A percentile compares a stretch with the other conserved stretches of the same genome.
Conservation (phyloP, 345 rosid species). For the Cardiospermum halicacabum region DNA sequence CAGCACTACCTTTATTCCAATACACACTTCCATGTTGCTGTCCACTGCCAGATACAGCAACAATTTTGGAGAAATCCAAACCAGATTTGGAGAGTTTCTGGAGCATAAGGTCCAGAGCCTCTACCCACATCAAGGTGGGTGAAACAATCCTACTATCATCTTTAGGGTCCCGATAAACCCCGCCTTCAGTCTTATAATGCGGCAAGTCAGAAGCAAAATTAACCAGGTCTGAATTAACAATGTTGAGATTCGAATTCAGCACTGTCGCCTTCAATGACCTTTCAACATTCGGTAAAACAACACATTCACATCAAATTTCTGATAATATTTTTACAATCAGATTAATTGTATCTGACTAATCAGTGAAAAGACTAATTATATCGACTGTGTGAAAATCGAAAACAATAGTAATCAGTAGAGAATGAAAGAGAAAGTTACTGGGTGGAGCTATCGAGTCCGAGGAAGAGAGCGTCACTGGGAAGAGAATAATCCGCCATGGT, state of each 20-base stretch:
- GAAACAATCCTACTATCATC: constrained; percentile 75
- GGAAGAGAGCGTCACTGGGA: constrained; percentile 70
- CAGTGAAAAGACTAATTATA: too few relatives aligned
- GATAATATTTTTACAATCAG: too few relatives aligned
- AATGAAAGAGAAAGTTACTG: constrained; percentile 44
- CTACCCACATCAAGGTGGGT: constrained; percentile 97
- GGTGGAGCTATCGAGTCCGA: constrained; percentile 89
- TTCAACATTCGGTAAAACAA: background rate
- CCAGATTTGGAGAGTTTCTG: constrained; percentile 43
- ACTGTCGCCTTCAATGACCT: constrained; percentile 98
- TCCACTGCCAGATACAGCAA: constrained; percentile 90
- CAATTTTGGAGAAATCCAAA: constrained; percentile 61
- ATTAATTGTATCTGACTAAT: too few relatives aligned
- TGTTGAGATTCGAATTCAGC: constrained; percentile 62
- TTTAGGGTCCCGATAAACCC: constrained; percentile 67
- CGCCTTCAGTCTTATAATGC: constrained; percentile 77
- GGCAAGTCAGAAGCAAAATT: constrained; percentile 82
- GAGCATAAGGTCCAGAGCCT: constrained; percentile 83
- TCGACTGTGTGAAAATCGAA: too few relatives aligned
- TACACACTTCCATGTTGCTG: constrained; percentile 99
- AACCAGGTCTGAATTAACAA: constrained; percentile 54
- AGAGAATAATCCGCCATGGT: constrained; percentile 50
- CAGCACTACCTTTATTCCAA: constrained; percentile 68
- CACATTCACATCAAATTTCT: too few relatives aligned
- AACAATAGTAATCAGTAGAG: too few relatives aligned